phyloP scores from a whole-genome alignment of 257 asterid genomes.

The Salvia splendens region DNA sequence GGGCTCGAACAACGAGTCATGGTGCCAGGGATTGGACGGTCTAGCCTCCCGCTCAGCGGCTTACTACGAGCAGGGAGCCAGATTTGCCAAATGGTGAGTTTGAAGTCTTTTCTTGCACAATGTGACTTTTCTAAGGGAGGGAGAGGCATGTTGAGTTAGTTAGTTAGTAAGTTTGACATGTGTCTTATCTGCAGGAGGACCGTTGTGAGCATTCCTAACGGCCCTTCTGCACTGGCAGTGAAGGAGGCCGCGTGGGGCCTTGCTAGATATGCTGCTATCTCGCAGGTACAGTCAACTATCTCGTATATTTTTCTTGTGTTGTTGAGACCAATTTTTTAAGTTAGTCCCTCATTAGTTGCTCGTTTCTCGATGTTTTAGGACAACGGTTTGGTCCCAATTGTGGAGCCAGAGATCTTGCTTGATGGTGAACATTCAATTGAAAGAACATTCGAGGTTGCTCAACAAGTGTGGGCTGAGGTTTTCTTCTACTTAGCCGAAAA shows the following conservation, averaged over 20 bases:
- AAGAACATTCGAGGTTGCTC: slow-evolving; percentile 70
- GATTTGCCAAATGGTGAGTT: slow-evolving; percentile 65
- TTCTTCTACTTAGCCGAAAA: slow-evolving; percentile 75
- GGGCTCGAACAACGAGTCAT: slow-evolving; percentile 73
- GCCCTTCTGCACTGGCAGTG: slow-evolving; percentile 75
- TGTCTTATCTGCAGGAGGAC: slow-evolving; percentile 52
- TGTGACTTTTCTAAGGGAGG: too few relatives aligned
- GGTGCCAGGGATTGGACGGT: slow-evolving; percentile 90
- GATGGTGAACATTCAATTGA: slow-evolving; percentile 76
- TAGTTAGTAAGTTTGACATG: too few relatives aligned
- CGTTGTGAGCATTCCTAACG: slow-evolving; percentile 73
- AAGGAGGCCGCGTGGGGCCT: slow-evolving; percentile 94
- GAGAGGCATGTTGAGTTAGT: too few relatives aligned
- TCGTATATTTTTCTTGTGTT: neutral
- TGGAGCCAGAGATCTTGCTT: slow-evolving; percentile 78
- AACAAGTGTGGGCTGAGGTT: slow-evolving; percentile 74
- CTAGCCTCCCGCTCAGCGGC: slow-evolving; percentile 81
- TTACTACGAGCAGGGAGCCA: slow-evolving; percentile 82
- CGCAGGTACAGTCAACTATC: slow-evolving; percentile 41
- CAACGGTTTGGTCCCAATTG: slow-evolving; percentile 79
- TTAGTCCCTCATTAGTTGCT: neutral
- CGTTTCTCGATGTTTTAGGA: slow-evolving; percentile 43
- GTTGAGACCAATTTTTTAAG: neutral
- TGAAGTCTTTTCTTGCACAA: too few relatives aligned
- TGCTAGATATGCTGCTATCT: slow-evolving; percentile 78